phyloP scores from a whole-genome alignment of 2,329 filamentous ascomycete genomes.

The Myriosclerotinia scirpicola region DNA sequence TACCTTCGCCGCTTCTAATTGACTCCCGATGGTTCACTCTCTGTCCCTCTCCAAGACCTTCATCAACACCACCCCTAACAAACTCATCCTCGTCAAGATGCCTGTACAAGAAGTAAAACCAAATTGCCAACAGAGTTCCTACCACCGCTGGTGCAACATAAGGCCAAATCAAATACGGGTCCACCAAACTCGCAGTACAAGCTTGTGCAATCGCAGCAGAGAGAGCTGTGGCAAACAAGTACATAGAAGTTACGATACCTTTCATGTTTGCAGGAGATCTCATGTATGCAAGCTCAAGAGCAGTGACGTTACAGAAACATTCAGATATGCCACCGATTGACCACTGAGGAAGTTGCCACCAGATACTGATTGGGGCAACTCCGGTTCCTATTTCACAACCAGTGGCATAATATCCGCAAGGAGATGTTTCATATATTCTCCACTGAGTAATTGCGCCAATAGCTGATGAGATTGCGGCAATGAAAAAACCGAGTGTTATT shows the following conservation, averaged over 20 bases:
- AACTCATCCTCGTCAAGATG: constrained; percentile 61
- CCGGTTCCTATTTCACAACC: constrained; percentile 29
- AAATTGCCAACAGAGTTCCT: constrained; percentile 57
- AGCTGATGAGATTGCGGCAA: constrained; percentile 60
- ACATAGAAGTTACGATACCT: constrained; percentile 67
- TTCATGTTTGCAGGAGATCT: constrained; percentile 80
- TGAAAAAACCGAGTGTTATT: constrained; percentile 68
- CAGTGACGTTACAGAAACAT: constrained; percentile 58
- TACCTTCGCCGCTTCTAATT: background rate
- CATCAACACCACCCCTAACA: constrained; percentile 19
- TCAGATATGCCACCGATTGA: constrained; percentile 54
- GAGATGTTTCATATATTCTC: constrained; percentile 61
- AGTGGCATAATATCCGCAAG: constrained; percentile 52
- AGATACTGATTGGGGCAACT: constrained; percentile 32
- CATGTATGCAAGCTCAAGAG: constrained; percentile 73
- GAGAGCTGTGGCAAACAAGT: constrained; percentile 69
- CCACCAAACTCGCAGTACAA: constrained; percentile 42
- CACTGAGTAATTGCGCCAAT: constrained; percentile 57
- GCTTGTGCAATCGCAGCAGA: constrained; percentile 29
- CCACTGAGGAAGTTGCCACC: constrained; percentile 44
- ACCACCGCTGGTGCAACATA: constrained; percentile 64
- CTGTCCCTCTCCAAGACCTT: background rate
- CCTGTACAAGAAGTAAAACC: constrained; percentile 68
- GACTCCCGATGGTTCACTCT: background rate
- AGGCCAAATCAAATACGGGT: constrained; percentile 70